Evolutionary conservation across 441 rosid genomes (phyloP).

Genomic region (Populus trichocarpa): DNA sequence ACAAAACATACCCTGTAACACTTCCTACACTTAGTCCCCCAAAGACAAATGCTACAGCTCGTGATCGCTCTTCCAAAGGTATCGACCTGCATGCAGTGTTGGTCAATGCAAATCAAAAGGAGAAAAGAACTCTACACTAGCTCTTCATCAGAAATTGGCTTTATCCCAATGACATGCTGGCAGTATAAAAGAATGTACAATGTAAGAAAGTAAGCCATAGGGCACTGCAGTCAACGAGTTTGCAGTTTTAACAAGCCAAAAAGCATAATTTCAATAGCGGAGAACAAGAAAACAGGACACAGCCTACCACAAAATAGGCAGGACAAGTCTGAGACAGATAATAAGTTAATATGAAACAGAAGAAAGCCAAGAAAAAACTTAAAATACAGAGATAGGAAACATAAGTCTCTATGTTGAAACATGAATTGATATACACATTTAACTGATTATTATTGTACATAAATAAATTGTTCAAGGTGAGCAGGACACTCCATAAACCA

Average conservation of each 20-base stretch:
- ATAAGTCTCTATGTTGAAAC: background rate
- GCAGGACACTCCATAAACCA: background rate
- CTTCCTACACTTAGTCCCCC: constrained; percentile 95
- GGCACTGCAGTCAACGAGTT: background rate
- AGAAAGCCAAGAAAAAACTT: background rate
- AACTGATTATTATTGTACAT: background rate
- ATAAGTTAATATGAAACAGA: background rate
- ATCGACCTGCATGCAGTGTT: constrained; percentile 53
- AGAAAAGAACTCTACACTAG: constrained; percentile 13
- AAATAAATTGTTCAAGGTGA: background rate
- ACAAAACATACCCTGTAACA: constrained; percentile 71
- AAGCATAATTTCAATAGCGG: background rate
- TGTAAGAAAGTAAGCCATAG: background rate
- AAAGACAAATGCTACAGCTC: constrained; percentile 91
- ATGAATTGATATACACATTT: background rate
- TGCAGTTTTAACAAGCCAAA: background rate
- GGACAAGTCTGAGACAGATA: background rate
- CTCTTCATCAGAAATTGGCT: constrained; percentile 3
- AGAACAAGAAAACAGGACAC: background rate
- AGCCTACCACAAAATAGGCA: background rate
- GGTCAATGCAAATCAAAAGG: constrained; percentile 22
- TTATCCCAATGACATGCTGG: background rate
- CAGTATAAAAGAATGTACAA: background rate
- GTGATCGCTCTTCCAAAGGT: constrained; percentile 88
- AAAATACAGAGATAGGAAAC: background rate